Conservation (phyloP, 2,329 filamentous ascomycete genomes). For the Hawksworthiomyces lignivorus region DNA sequence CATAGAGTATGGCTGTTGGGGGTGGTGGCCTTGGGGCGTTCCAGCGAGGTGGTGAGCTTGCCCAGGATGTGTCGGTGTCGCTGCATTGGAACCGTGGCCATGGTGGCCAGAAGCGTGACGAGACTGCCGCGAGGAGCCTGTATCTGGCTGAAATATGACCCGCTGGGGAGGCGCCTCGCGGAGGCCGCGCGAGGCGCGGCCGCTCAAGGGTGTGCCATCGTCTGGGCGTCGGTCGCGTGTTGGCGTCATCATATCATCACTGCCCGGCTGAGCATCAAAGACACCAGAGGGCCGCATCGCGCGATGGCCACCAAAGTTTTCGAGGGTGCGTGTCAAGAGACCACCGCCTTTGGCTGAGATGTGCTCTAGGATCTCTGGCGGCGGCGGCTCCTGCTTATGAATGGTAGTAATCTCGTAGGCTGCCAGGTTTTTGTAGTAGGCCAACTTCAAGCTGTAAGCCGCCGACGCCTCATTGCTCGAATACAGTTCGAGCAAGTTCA, state of each 20-base stretch:
- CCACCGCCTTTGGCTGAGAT: constrained; percentile 78
- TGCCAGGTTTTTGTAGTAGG: constrained; percentile 83
- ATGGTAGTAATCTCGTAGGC: constrained; percentile 78
- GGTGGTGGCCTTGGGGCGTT: constrained; percentile 19
- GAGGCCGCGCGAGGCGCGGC: constrained; percentile 55
- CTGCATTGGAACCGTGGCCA: constrained; percentile 17
- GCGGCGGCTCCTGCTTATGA: constrained; percentile 73
- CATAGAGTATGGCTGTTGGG: constrained; percentile 13
- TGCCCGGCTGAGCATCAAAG: constrained; percentile 27
- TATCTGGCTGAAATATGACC: constrained; percentile 78
- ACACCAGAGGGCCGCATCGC: constrained; percentile 33
- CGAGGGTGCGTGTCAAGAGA: constrained; percentile 68
- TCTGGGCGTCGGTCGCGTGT: constrained; percentile 43
- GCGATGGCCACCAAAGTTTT: constrained; percentile 51
- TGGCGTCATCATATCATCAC: constrained; percentile 53
- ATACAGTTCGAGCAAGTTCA: constrained; percentile 66
- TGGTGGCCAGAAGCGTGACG: constrained; percentile 48
- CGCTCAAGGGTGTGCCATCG: constrained; percentile 41
- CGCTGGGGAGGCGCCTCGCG: constrained; percentile 79
- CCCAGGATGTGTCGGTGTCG: constrained; percentile 18
- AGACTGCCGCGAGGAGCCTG: constrained; percentile 54
- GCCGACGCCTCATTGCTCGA: constrained; percentile 72
- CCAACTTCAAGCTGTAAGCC: constrained; percentile 77
- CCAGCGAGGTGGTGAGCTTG: constrained; percentile 7
- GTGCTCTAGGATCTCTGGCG: constrained; percentile 80